Conservation (phyloP, 805 yeast species). For the Teunomyces pallodes region DNA sequence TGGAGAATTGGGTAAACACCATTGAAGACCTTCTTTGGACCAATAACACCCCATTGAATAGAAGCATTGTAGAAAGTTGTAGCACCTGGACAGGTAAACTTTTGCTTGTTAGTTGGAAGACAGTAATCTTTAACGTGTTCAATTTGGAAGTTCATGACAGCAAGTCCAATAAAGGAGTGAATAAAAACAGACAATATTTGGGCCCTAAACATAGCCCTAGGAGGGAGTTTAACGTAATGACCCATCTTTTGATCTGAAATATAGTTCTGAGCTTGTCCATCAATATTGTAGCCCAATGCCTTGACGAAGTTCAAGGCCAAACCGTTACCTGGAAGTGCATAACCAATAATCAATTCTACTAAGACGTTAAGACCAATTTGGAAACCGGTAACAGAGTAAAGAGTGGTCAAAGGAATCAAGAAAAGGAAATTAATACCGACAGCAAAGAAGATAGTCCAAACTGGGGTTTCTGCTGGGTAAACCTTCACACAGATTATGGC, state of each 20-base stretch:
- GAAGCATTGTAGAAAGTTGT: slow-evolving; percentile 52
- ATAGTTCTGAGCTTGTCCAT: slow-evolving; percentile 55
- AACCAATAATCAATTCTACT: slow-evolving; percentile 37
- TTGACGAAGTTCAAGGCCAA: slow-evolving; percentile 48
- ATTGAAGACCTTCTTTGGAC: slow-evolving; percentile 29
- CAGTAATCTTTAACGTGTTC: slow-evolving; percentile 19
- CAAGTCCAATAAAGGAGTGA: slow-evolving; percentile 22
- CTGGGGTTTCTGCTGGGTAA: slow-evolving; percentile 35
- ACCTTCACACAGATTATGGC: slow-evolving; percentile 30
- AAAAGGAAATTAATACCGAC: slow-evolving; percentile 32
- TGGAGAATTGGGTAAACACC: slow-evolving; percentile 33
- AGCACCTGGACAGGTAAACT: slow-evolving; percentile 30
- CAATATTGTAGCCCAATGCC: slow-evolving; percentile 56
- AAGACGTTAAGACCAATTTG: slow-evolving; percentile 34
- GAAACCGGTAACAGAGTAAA: slow-evolving; percentile 32
- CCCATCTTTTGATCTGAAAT: slow-evolving; percentile 59
- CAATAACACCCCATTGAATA: slow-evolving; percentile 61
- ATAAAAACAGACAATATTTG: slow-evolving; percentile 26
- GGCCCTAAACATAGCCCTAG: slow-evolving; percentile 52
- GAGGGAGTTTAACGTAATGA: slow-evolving; percentile 66
- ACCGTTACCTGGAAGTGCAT: slow-evolving; percentile 38
- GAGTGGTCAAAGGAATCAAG: slow-evolving; percentile 30
- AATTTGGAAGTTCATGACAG: slow-evolving; percentile 21
- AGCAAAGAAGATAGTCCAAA: slow-evolving; percentile 37
- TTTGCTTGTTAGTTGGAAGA: slow-evolving; percentile 17